Evolutionary conservation across 768 basidiomycete genomes (phyloP).

Genomic region (Mycena metata): DNA sequence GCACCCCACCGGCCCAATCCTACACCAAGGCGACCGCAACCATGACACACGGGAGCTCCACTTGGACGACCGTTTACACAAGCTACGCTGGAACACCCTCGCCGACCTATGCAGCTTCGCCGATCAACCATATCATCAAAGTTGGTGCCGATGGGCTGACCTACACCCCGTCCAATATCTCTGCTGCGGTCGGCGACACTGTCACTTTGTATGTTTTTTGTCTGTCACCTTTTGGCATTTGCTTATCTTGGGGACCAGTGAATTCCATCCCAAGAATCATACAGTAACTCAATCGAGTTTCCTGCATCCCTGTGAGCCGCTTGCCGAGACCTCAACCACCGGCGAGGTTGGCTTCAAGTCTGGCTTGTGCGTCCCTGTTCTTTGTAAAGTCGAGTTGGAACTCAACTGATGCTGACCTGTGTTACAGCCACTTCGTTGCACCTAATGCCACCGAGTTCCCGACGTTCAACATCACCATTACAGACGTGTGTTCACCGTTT

Average conservation of each 20-base stretch:
- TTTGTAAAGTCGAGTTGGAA: too few species aligned
- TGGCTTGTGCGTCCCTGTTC: slow-evolving; percentile 40
- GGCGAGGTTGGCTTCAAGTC: slow-evolving; percentile 43
- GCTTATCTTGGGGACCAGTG: slow-evolving; percentile 2
- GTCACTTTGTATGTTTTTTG: slow-evolving; percentile 34
- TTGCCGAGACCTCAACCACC: slow-evolving; percentile 30
- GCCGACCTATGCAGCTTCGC: slow-evolving; percentile 5
- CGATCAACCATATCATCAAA: slow-evolving; percentile 35
- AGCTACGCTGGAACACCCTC: slow-evolving; percentile 32
- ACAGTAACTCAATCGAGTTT: slow-evolving; percentile 50
- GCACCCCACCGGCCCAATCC: slow-evolving; percentile 12
- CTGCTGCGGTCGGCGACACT: slow-evolving; percentile 39
- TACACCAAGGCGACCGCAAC: slow-evolving; percentile 50
- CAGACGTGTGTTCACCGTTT: slow-evolving; percentile 45
- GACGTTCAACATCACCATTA: slow-evolving; percentile 56
- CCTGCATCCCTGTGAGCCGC: slow-evolving; percentile 42
- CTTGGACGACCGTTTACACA: slow-evolving; percentile 46
- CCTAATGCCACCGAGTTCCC: slow-evolving; percentile 49
- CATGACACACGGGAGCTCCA: slow-evolving; percentile 40
- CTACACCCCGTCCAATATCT: slow-evolving; percentile 32
- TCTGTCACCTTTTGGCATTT: neutral
- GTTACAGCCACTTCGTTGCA: slow-evolving; percentile 48
- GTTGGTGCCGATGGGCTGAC: slow-evolving; percentile 38
- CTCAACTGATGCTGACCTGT: neutral
- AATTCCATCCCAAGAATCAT: slow-evolving; percentile 46